Conservation (phyloP, 768 basidiomycete species). For the Hortiboletus flavorubellus region DNA sequence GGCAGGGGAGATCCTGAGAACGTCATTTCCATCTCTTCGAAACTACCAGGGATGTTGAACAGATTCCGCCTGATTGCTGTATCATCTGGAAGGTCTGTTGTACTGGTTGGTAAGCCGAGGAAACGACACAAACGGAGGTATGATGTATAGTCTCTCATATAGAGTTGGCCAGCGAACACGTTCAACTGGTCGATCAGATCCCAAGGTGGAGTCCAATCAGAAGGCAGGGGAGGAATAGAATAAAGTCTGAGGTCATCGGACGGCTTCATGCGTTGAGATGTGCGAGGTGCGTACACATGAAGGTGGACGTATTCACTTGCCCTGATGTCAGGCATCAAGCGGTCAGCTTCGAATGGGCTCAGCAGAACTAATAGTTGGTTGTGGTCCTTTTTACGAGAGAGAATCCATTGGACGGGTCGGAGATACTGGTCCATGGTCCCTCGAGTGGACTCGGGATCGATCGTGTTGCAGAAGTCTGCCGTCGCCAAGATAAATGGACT, state of each 20-base stretch:
- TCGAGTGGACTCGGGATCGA: neutral
- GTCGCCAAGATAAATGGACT: slow-evolving; percentile 7
- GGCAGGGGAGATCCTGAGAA: slow-evolving; percentile 35
- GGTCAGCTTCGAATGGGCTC: slow-evolving; percentile 22
- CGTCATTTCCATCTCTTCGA: neutral
- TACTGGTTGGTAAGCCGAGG: slow-evolving; percentile 10
- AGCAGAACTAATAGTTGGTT: slow-evolving; percentile 21
- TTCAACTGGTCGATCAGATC: neutral
- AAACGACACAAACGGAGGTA: no score
- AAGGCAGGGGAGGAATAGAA: neutral
- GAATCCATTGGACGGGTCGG: slow-evolving; percentile 23
- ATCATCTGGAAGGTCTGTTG: neutral
- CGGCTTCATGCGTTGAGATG: slow-evolving; percentile 30
- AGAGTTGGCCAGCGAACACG: no score
- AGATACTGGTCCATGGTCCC: slow-evolving; percentile 11
- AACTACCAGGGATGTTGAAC: slow-evolving; percentile 1
- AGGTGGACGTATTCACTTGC: slow-evolving; percentile 32
- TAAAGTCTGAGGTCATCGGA: slow-evolving; percentile 32
- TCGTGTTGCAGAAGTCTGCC: slow-evolving; percentile 10
- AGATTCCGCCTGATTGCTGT: neutral
- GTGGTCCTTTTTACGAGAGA: neutral
- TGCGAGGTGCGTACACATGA: slow-evolving; percentile 39
- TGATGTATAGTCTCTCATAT: no score
- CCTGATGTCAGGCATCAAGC: slow-evolving; percentile 22
- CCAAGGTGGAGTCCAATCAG: neutral